These are phyloP conservation scores for grape (Vitis vinifera) DNA, from an alignment of 164 flowering plant genomes.

Conservation along the genomic window ASM3070453v1 NC_081816.1:2690501-2691000, in stretches of 20 bases:
- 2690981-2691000: conserved; percentile 40
- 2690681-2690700: too few relatives aligned
- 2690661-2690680: conserved; percentile 41
- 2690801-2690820: conserved; percentile 15
- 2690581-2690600: too few relatives aligned
- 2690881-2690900: conserved; percentile 40
- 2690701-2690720: conserved; percentile 38
- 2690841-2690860: neutral
- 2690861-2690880: too few relatives aligned
- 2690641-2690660: conserved; percentile 47
- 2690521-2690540: too few relatives aligned
- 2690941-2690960: conserved; percentile 53
- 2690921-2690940: conserved; percentile 7
- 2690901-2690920: conserved; percentile 38
- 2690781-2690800: conserved; percentile 55
- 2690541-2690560: too few relatives aligned
- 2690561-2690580: too few relatives aligned
- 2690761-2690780: conserved; percentile 64
- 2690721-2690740: conserved; percentile 25
- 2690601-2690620: too few relatives aligned
- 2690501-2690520: conserved; percentile 13
- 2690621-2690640: conserved; percentile 48
- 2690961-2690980: conserved; percentile 62
- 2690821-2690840: neutral
- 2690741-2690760: conserved; percentile 44